Conservation (phyloP, 495 filamentous ascomycete species). For the Xylaria sp. region DNA sequence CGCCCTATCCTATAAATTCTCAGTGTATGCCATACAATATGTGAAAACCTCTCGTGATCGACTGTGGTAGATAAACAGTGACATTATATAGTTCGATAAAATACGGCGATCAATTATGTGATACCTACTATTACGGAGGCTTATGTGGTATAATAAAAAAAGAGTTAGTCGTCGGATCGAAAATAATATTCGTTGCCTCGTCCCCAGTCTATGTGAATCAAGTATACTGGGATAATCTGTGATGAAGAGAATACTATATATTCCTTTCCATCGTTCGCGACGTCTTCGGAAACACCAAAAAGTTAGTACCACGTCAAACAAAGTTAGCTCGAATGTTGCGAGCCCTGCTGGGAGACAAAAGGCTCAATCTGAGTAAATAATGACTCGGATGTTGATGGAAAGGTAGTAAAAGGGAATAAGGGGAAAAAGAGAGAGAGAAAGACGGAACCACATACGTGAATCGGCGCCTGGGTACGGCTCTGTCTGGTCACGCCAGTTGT, state of each 20-base stretch:
- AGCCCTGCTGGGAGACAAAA: too few relatives aligned
- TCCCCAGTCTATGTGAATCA: slow-evolving; percentile 48
- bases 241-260: slow-evolving; percentile 52
- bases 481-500: background rate
- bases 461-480: background rate
- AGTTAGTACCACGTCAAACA: background rate
- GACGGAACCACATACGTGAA: background rate
- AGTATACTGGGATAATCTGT: slow-evolving; percentile 51
- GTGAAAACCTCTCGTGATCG: too few relatives aligned
- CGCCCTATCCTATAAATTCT: too few relatives aligned
- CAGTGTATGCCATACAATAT: too few relatives aligned
- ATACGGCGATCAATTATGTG: background rate
- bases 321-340: too few relatives aligned
- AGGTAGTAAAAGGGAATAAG: background rate
- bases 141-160: background rate
- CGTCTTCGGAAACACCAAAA: slow-evolving; percentile 37
- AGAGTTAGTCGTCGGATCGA: background rate
- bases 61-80: background rate
- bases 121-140: background rate
- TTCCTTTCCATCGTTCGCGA: slow-evolving; percentile 41
- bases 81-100: background rate
- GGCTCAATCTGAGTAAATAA: too few relatives aligned
- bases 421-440: background rate
- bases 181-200: slow-evolving; percentile 35
- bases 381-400: too few relatives aligned